Conservation (phyloP, 768 basidiomycete species). For the Boletus fagicola region DNA sequence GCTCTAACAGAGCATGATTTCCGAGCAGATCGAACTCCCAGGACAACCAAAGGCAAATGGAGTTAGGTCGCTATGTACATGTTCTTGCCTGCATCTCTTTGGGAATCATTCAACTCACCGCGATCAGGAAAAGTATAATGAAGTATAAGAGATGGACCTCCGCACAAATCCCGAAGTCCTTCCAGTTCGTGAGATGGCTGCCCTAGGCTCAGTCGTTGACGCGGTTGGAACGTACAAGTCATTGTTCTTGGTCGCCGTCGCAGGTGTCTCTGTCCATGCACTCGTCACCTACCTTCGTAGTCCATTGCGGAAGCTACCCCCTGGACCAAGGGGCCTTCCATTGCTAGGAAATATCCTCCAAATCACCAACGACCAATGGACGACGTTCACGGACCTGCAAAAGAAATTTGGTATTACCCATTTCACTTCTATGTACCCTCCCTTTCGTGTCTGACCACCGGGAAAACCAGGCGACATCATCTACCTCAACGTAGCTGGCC, state of each 20-base stretch:
- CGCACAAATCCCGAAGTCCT: too few species aligned
- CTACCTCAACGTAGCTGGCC: conserved; percentile 16
- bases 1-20: not conserved
- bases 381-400: conserved; percentile 1
- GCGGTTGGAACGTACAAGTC: not conserved
- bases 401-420: not conserved
- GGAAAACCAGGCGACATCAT: not conserved
- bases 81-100: too few species aligned
- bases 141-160: not conserved
- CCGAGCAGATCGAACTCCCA: not conserved
- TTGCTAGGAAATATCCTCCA: conserved; percentile 2
- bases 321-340: conserved; percentile 6
- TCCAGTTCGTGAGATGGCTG: not conserved
- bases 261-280: not conserved
- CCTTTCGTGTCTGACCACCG: not conserved
- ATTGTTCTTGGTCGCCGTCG: not conserved
- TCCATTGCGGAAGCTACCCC: conserved; percentile 4
- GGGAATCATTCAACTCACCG: too few species aligned
- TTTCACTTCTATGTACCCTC: not conserved
- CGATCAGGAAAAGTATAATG: not conserved
- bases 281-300: conserved; percentile 5
- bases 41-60: not conserved
- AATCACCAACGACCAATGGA: conserved; percentile 2
- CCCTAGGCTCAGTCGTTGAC: not conserved
- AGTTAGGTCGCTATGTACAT: not conserved